Percentiles rank a stretch among this genome's conserved stretches.
Evolutionary conservation across 177 flowering plant species (phyloP).

Genomic region (Vitis hybrid): DNA sequence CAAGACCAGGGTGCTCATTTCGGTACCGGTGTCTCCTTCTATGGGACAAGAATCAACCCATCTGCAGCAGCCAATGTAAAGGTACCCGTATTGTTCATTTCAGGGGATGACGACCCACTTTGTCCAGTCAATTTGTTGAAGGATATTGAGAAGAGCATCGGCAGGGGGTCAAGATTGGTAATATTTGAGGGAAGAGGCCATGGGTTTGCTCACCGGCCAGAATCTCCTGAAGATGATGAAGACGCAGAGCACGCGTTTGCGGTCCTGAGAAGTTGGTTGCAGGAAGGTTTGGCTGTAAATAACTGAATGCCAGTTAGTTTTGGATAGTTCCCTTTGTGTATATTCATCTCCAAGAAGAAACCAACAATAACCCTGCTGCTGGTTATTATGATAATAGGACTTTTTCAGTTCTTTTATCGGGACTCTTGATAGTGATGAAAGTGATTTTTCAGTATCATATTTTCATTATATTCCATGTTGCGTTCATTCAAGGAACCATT

Average conservation of each 20-base stretch:
- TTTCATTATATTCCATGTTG: too few species aligned
- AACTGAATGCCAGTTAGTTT: constrained; percentile 14
- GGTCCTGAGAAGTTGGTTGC: constrained; percentile 70
- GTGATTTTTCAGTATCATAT: too few species aligned
- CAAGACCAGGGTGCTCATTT: constrained; percentile 52
- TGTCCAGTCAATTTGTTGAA: constrained; percentile 46
- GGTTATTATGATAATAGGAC: not conserved
- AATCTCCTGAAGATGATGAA: constrained; percentile 70
- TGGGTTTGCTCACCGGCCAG: constrained; percentile 81
- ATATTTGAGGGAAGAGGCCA: constrained; percentile 81
- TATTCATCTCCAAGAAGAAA: not conserved
- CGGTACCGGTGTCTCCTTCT: constrained; percentile 68
- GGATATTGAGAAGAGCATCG: constrained; percentile 44
- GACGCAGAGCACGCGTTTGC: constrained; percentile 82
- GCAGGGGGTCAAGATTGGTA: constrained; percentile 45
- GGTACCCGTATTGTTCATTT: constrained; percentile 64
- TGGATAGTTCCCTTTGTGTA: not conserved
- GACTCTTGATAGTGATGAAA: too few species aligned
- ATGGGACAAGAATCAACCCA: constrained; percentile 68
- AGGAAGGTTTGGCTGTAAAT: constrained; percentile 38
- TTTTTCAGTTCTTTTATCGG: not conserved
- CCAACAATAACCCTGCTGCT: not conserved
- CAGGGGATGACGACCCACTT: constrained; percentile 72
- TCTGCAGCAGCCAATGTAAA: constrained; percentile 46
- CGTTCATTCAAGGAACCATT: too few species aligned